These are phyloP conservation scores for Pichia sp. DNA, from an alignment of 1,139 yeast species.

Conservation along the genomic window DNA sequence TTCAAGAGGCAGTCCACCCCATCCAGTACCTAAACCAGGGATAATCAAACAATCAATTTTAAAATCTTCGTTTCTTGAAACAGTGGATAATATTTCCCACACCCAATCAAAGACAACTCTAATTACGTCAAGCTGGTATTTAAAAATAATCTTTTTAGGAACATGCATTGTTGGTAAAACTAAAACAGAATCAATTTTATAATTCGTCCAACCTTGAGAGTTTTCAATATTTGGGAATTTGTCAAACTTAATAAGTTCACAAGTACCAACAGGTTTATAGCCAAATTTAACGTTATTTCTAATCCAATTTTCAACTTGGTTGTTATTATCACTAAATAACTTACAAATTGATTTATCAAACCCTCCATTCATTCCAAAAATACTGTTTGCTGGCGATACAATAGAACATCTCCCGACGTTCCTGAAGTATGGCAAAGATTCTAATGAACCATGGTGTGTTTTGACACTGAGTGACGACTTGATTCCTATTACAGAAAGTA, in stretches of 20 bases:
- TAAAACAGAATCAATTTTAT: conserved; percentile 31
- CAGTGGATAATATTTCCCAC: conserved; percentile 36
- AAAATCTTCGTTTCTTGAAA: conserved; percentile 21
- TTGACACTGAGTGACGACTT: background rate
- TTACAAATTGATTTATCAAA: conserved; percentile 39
- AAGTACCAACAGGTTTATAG: conserved; percentile 31
- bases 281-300: conserved; percentile 22
- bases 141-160: conserved; percentile 26
- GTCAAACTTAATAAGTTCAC: conserved; percentile 27
- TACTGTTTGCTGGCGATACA: conserved; percentile 49
- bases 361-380: conserved; percentile 48
- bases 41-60: conserved; percentile 33
- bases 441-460: conserved; percentile 3
- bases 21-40: conserved; percentile 49
- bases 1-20: conserved; percentile 36
- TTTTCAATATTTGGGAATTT: conserved; percentile 11
- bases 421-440: background rate
- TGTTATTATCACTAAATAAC: conserved; percentile 26
- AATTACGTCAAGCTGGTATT: conserved; percentile 10
- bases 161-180: conserved; percentile 46
- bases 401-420: conserved; percentile 24
- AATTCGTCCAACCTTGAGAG: conserved; percentile 26
- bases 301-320: conserved; percentile 17
- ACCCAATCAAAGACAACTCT: conserved; percentile 38
- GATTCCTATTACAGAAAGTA: background rate